Evolutionary conservation across 257 asterid genomes (phyloP), one percentile per base, ranked within the genome.

Genomic region (Fraxinus quadrangulata): DNA sequence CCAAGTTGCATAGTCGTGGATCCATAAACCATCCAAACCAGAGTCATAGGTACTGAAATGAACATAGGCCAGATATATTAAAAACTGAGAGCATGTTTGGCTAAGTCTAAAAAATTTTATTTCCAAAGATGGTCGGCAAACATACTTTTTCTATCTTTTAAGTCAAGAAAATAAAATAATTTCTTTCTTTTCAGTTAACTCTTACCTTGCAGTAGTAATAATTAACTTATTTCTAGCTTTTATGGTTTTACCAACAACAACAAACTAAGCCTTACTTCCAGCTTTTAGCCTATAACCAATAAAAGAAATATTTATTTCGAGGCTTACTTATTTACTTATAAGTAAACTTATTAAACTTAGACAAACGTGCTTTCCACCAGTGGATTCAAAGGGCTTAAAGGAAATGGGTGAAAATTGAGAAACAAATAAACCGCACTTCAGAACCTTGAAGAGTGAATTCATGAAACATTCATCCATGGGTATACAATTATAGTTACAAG

Each of bases 21-120:
- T 66, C 92, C 95, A 74, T 90, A 90, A 77, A 92, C 76, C 73
- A 93, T 97, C 77, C 87, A 78, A 17, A 91, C 86, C 91, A 90
- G 77, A 75, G 90, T 79, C 88, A 89, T 70, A 42, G 87, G 86
- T 14, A 80, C 96, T 89, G 92, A 76, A 83, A 80, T 61, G 65
- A 70, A 28, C 30, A 68, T 40, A 36, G 49, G 72, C 45, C 26
- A 21, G 76, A 75, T 65, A 67, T 49, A 31, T 77, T 39, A 3
- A 70, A 24, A 70, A 63, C 66, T 65, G 78, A 74, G 71, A 30
- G 24, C 71, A 71, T 63, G 6, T 63, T 2, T 63, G 19, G 34
- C 34, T 24, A 26, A 3, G 69, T 23, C 17, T 8, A 24, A 63
- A 23, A 23, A 0, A 7, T 45, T 66, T 68, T 45, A 42, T 70